Percentiles rank a stretch among this genome's conserved stretches.
Conservation (phyloP, 371 early-diverging fungal species). For the Rhizopus delemar region DNA sequence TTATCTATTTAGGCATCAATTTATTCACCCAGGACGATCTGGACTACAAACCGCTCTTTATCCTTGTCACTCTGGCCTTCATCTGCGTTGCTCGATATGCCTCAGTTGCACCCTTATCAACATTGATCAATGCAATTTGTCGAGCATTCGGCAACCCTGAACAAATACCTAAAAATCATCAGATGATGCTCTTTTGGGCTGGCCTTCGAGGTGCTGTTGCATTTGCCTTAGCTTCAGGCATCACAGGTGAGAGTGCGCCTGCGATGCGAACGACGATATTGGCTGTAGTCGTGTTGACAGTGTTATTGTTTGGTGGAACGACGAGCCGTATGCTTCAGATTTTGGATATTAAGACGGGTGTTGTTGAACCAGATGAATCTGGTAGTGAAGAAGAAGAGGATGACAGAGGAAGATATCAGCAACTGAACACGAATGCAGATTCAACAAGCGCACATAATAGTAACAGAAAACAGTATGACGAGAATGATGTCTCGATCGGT, state of each 20-base stretch:
- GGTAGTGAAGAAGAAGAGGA: constrained; percentile 58
- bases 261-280: constrained; percentile 86
- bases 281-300: constrained; percentile 86
- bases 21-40: constrained; percentile 78
- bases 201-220: constrained; percentile 95
- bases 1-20: constrained; percentile 92
- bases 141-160: constrained; percentile 57
- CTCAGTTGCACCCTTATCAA: constrained; percentile 81
- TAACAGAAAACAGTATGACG: constrained; percentile 4
- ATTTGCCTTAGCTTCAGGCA: constrained; percentile 87
- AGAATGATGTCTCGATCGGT: constrained; percentile 45
- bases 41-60: constrained; percentile 73
- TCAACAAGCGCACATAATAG: constrained; percentile 18
- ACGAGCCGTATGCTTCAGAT: constrained; percentile 77
- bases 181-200: constrained; percentile 93
- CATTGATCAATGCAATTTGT: constrained; percentile 71
- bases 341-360: constrained; percentile 77
- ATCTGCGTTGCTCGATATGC: constrained; percentile 82
- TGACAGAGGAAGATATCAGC: constrained; percentile 9
- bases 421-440: constrained; percentile 1
- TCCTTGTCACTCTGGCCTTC: constrained; percentile 69
- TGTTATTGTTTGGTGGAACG: constrained; percentile 88
- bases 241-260: constrained; percentile 67
- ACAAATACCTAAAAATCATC: constrained; percentile 80
- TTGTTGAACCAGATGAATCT: constrained; percentile 58